Evolutionary conservation across 2,329 filamentous ascomycete species (phyloP), one percentile per base, ranked within the genome.

Genomic region (Erysiphe pulchra): DNA sequence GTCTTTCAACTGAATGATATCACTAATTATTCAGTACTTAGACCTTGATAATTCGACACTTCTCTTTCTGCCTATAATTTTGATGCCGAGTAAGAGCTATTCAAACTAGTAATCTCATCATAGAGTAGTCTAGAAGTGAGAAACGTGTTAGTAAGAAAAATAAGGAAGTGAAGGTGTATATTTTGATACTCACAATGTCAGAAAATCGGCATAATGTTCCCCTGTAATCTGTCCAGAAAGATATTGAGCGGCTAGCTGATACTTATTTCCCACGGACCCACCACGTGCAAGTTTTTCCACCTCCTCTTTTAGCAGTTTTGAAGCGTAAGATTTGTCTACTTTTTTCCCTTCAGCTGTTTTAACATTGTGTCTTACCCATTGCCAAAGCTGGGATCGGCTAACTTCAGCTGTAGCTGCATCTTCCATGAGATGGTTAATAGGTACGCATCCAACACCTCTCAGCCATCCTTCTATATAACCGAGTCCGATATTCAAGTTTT

Each of bases 381-480:
- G 90, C 87, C 87, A 93, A 41, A 98, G 71, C 68, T 98, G 90
- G 54, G 75, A 83, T 56, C 90, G 78, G 47, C 82, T 92, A 5
- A 98, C 90, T 63, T 98, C 90, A 44, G 90, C 90, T 1, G 90
- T 98, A 20, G 90, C 90, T 16, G 90, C 90, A 55, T 95, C 90
- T 67, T 98, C 90, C 87, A 95, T 95, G 47, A 95, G 70, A 62
- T 80, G 92, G 70, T 95, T 94, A 65, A 95, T 94, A 43, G 90
- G 90, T 45, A 95, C 86, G 57, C 90, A 98, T 47, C 90, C 90
- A 18, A 95, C 73, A 32, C 87, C 90, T 50, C 86, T 80, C 49
- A 95, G 70, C 90, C 90, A 50, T 84, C 90, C 65, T 17, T 98
- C 90, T 87, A 95, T 98, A 66, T 98, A 98, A 45, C 81, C 80